These are phyloP conservation scores for Phytophthora foliorum DNA, from an alignment of 352 stramenopile species.

Conservation along the genomic window DNA sequence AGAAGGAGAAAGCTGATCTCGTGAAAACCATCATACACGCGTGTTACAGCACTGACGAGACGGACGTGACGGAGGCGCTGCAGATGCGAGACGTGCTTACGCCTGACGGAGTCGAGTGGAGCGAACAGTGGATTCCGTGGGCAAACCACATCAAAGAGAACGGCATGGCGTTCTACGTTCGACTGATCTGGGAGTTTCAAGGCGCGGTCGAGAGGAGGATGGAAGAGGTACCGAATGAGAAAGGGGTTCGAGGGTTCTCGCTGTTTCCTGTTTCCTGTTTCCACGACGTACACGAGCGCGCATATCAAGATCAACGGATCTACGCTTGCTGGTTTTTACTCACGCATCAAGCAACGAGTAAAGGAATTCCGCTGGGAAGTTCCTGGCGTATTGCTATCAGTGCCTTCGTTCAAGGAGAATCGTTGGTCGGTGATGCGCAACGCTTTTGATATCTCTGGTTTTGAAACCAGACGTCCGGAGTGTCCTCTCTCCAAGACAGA, in stretches of 20 bases:
- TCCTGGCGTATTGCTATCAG: neutral
- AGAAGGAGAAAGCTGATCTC: too few species aligned
- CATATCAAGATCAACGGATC: conserved; percentile 28
- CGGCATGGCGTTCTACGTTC: conserved; percentile 29
- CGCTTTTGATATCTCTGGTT: neutral
- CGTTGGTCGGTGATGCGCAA: conserved; percentile 19
- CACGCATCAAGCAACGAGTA: conserved; percentile 8
- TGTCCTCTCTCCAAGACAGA: too few species aligned
- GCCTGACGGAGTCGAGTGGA: too few species aligned
- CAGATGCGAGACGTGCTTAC: too few species aligned
- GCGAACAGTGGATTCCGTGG: conserved; percentile 8
- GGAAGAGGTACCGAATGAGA: conserved; percentile 1
- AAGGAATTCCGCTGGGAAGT: neutral
- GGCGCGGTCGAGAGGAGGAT: conserved; percentile 9
- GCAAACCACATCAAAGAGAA: neutral
- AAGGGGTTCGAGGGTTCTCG: conserved; percentile 14
- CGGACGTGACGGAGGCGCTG: too few species aligned
- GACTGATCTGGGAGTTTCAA: conserved; percentile 30
- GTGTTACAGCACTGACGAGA: too few species aligned
- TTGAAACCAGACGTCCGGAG: too few species aligned
- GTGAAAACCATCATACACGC: too few species aligned
- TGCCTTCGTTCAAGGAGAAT: neutral
- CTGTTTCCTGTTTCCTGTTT: conserved; percentile 24
- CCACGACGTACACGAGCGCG: conserved; percentile 5
- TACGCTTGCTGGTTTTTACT: conserved; percentile 20